A percentile compares a stretch with the other conserved stretches of the same genome.
phyloP scores from a whole-genome alignment of 2,329 filamentous ascomycete species.

The Calonectria hongkongensis region DNA sequence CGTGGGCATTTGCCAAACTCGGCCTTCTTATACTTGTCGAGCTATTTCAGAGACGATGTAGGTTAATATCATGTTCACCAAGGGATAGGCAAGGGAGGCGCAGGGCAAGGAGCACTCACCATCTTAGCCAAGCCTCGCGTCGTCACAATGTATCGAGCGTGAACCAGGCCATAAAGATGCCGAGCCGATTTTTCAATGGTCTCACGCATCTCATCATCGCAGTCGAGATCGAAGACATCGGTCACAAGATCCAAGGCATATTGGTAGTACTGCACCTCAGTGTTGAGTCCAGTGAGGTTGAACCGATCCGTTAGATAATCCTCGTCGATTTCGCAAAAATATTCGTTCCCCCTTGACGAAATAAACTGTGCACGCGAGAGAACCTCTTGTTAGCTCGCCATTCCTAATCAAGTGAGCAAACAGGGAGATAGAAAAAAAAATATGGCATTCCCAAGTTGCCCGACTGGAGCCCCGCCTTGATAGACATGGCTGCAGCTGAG shows the following conservation, averaged over 20 bases:
- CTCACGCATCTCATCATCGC: conserved; percentile 98
- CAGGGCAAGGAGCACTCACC: conserved; percentile 73
- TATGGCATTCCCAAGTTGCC: conserved; percentile 28
- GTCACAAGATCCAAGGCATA: conserved; percentile 98
- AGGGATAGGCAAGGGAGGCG: background rate
- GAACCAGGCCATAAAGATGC: conserved; percentile 96
- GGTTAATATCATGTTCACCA: conserved; percentile 25
- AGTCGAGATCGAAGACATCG: conserved; percentile 98
- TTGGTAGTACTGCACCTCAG: conserved; percentile 98
- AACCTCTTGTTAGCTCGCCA: conserved; percentile 42
- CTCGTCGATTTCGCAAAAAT: conserved; percentile 99
- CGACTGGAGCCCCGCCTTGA: conserved; percentile 38
- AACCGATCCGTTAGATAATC: conserved; percentile 99
- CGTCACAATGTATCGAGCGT: conserved; percentile 97
- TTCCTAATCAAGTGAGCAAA: too few species aligned
- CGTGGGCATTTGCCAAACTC: conserved; percentile 99
- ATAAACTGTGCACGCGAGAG: conserved; percentile 82
- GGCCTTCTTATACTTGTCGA: conserved; percentile 98
- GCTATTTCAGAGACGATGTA: conserved; percentile 69
- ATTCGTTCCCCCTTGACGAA: conserved; percentile 97
- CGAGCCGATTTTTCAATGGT: conserved; percentile 98
- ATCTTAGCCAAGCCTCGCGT: conserved; percentile 96
- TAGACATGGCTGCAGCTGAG: conserved; percentile 15
- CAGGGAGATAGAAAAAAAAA: conserved; percentile 5
- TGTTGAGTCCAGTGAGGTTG: conserved; percentile 97